Base-by-base conservation (phyloP, 2,329 filamentous ascomycete species). In the Celoporthe dispersa region DNA sequence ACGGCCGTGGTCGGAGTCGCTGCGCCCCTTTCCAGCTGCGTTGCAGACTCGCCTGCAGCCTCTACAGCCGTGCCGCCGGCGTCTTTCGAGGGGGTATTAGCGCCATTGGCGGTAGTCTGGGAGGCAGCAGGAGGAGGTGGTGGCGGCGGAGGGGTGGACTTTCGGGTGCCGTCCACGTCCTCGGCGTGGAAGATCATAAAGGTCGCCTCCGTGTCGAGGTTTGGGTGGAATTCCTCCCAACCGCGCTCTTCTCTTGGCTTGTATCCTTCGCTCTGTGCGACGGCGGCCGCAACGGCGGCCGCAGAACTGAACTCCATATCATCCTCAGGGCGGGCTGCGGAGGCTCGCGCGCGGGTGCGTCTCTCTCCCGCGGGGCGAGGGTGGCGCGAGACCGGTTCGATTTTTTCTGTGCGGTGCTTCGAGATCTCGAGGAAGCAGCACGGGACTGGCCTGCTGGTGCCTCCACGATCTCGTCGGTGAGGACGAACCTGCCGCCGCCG, bases 181-280 rank as follows among this genome's bases (percentile, higher is more conserved):
- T 96, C 91, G 1, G 94, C 90, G 64, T 87, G 89, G 77, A 94
- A 94, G 2, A 97, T 85, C 74, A 91, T 89, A 73, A 98, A 91
- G 4, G 88, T 88, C 16, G 87, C 87, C 69, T 97, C 94, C 64
- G 98, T 94, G 81, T 98, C 94, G 66, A 99, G 88, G 76, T 98
- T 93, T 0, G 94, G 94, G 80, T 99, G 96, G 74, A 98, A 98
- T 79, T 99, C 96, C 77, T 98, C 94, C 94, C 95, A 99, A 66
- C 94, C 93, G 73, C 95, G 90, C 83, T 99, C 96, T 81, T 99
- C 96, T 77, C 96, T 88, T 41, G 96, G 96, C 79, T 99, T 99
- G 82, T 98, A 98, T 65, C 95, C 94, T 83, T 98, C 96, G 76
- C 90, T 94, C 78, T 97, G 94, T 75, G 94, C 93, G 70, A 96